These are phyloP conservation scores for Microdochium trichocladiopsis DNA, from an alignment of 2,329 filamentous ascomycete genomes.

Conservation along the genomic window DNA sequence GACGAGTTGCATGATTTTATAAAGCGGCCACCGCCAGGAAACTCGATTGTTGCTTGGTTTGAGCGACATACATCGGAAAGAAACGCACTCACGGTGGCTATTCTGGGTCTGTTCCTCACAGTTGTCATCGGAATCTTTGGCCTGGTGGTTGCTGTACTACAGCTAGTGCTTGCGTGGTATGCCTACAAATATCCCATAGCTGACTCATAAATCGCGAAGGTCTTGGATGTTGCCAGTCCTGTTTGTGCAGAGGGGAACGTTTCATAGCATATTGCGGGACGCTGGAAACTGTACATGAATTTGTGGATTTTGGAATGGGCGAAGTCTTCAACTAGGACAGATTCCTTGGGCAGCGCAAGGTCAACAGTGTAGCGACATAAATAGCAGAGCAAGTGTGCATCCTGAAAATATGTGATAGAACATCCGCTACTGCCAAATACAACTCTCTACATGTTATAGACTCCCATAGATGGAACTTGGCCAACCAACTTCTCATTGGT, in stretches of 20 bases:
- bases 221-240: neutral
- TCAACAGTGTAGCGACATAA: neutral
- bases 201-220: neutral
- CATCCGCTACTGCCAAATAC: neutral
- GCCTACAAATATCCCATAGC: conserved; percentile 3
- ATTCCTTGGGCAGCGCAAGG: no score
- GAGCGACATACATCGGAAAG: conserved; percentile 7
- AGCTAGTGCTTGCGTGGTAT: conserved; percentile 4
- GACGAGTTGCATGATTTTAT: conserved; percentile 1
- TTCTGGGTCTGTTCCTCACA: neutral
- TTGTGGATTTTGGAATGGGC: neutral
- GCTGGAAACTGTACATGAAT: neutral
- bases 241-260: neutral
- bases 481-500: conserved; percentile 30
- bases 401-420: conserved; percentile 3
- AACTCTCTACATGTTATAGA: conserved; percentile 16
- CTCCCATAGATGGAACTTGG: conserved; percentile 20
- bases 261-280: neutral
- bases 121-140: conserved; percentile 1
- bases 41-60: conserved; percentile 5
- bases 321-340: no score
- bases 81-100: conserved; percentile 6
- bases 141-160: conserved; percentile 4
- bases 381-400: neutral
- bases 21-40: conserved; percentile 3